Conservation (phyloP, 257 asterid genomes). For the Parsonsia alboflavescens region DNA sequence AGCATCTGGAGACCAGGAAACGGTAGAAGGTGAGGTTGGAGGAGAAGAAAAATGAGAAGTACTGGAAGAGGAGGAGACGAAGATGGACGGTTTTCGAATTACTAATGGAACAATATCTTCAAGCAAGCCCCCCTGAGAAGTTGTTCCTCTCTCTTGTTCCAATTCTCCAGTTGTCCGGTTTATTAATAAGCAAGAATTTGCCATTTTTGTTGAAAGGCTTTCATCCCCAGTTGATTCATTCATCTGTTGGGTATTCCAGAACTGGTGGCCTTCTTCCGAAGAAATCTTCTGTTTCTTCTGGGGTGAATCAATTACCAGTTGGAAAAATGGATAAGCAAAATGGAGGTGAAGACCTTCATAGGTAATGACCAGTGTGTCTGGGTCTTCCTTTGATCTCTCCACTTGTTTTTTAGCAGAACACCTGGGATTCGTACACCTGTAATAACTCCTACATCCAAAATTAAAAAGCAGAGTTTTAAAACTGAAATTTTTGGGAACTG, state of each 20-base stretch:
- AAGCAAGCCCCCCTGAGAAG: constrained; percentile 76
- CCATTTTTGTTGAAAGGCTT: background rate
- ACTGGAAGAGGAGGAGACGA: constrained; percentile 37
- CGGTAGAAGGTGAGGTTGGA: constrained; percentile 52
- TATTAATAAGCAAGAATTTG: background rate
- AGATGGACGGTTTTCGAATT: constrained; percentile 48
- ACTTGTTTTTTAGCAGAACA: constrained; percentile 90
- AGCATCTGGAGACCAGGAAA: constrained; percentile 45
- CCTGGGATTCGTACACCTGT: constrained; percentile 78
- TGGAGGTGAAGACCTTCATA: constrained; percentile 98
- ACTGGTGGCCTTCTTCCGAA: constrained; percentile 7
- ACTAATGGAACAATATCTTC: constrained; percentile 82
- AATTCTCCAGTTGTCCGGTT: constrained; percentile 13
- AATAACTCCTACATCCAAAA: constrained; percentile 57
- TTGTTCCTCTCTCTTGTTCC: constrained; percentile 7
- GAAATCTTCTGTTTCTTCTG: constrained; percentile 48
- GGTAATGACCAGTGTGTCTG: constrained; percentile 58
- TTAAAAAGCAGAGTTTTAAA: background rate
- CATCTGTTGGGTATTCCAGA: constrained; percentile 16
- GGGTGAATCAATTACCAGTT: constrained; percentile 33
- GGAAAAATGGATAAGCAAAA: constrained; percentile 61
- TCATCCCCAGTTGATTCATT: constrained; percentile 23
- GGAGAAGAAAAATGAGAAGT: constrained; percentile 38
- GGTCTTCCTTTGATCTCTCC: constrained; percentile 68
- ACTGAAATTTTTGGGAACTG: background rate